Evolutionary conservation across 1,139 yeast genomes (phyloP), one percentile per base, ranked within the genome.

Genomic region (Kodamaea sp.): DNA sequence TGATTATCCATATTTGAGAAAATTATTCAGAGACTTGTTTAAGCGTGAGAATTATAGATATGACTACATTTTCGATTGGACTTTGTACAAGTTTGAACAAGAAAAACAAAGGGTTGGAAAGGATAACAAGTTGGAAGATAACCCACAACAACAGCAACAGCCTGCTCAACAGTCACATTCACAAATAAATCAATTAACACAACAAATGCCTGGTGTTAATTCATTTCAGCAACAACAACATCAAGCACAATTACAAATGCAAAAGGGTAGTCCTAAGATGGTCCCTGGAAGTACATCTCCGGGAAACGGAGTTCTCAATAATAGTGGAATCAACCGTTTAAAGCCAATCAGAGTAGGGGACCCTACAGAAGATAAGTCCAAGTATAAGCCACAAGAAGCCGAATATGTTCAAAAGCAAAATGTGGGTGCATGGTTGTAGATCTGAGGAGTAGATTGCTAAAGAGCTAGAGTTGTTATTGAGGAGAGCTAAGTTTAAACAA

Each of bases 11-110:
- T 90, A 84, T 60, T 75, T 92, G 63, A 84, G 97, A 57, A 84
- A 88, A 61, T 73, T 92, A 45, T 84, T 92, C 65, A 81, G 97
- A 57, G 97, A 90, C 59, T 73, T 92, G 57, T 88, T 89, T 62
- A 75, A 87, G 50, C 81, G 94, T 48, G 92, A 90, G 61, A 88
- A 88, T 46, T 92, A 88, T 63, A 81, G 86, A 52, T 92, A 90
- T 62, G 98, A 92, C 65, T 92, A 89, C 63, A 82, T 92, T 22
- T 92, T 89, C 65, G 98, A 92, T 65, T 92, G 98, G 98, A 90
- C 97, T 27, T 79, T 90, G 57, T 84, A 86, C 67, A 82, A 87
- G 68, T 83, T 83, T 66, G 81, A 77, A 49, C 73, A 73, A 50
- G 81, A 76, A 50, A 78, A 83, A 66, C 79, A 82, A 63, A 73